phyloP scores from a whole-genome alignment of 768 basidiomycete species.

The Suillus hirtellus region DNA sequence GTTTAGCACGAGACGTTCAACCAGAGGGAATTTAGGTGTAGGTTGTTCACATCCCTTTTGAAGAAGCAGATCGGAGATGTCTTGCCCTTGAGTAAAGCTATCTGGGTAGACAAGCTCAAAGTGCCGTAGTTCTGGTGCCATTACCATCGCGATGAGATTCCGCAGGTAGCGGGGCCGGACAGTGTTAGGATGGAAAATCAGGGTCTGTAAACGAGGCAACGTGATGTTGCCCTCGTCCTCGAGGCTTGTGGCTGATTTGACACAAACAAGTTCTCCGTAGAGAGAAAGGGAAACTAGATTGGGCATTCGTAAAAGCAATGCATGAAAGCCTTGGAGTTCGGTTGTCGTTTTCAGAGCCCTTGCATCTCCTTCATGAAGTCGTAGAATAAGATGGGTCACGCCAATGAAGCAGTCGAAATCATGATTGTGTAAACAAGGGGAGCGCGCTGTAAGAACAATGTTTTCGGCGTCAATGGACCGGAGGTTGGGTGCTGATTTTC shows the following conservation, averaged over 20 bases:
- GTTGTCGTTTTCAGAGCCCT: slow-evolving; percentile 31
- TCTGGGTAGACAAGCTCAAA: slow-evolving; percentile 36
- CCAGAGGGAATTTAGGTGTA: slow-evolving; percentile 26
- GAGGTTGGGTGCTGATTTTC: slow-evolving; percentile 17
- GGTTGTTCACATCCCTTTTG: slow-evolving; percentile 8
- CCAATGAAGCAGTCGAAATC: slow-evolving; percentile 21
- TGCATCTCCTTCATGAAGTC: slow-evolving; percentile 28
- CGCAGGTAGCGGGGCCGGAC: slow-evolving; percentile 34
- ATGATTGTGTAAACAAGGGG: slow-evolving; percentile 16
- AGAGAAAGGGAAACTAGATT: slow-evolving; percentile 27
- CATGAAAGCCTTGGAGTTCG: slow-evolving; percentile 27
- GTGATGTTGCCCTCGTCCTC: slow-evolving; percentile 15
- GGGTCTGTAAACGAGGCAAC: slow-evolving; percentile 29
- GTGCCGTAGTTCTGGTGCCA: slow-evolving; percentile 30
- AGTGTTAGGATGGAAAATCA: slow-evolving; percentile 31
- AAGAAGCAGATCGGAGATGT: slow-evolving; percentile 26
- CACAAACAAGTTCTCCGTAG: slow-evolving; percentile 31
- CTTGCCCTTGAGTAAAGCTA: slow-evolving; percentile 29
- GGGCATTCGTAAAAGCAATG: slow-evolving; percentile 25
- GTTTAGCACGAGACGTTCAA: slow-evolving; percentile 28
- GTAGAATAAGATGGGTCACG: slow-evolving; percentile 28
- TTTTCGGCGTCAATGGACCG: slow-evolving; percentile 32
- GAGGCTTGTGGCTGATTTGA: slow-evolving; percentile 19
- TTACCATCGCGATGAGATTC: slow-evolving; percentile 28
- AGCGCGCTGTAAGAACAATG: slow-evolving; percentile 25